These are phyloP conservation scores for Toxoplasma gondii DNA, from an alignment of 169 alveolate species.

Conservation along the genomic window DNA sequence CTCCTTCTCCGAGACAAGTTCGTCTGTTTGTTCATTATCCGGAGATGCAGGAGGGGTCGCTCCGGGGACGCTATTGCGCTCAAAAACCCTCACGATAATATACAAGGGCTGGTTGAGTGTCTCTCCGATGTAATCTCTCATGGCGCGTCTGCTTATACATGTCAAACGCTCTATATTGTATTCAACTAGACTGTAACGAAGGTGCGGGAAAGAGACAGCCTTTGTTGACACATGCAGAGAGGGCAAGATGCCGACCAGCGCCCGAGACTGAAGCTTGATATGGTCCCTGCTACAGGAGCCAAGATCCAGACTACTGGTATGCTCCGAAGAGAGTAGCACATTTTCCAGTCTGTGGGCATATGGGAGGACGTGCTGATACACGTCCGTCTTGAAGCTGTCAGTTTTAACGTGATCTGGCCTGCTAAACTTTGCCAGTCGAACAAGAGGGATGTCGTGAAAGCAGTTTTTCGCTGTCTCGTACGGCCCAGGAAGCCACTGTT, in stretches of 20 bases:
- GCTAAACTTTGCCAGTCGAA: conserved; percentile 28
- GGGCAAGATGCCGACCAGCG: background rate
- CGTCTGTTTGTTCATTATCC: background rate
- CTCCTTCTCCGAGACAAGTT: background rate
- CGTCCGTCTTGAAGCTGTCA: background rate
- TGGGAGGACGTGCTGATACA: conserved; percentile 20
- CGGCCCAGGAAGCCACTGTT: conserved; percentile 45
- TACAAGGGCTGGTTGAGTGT: background rate
- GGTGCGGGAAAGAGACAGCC: background rate
- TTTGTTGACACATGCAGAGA: conserved; percentile 33
- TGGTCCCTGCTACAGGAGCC: background rate
- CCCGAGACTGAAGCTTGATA: conserved; percentile 39
- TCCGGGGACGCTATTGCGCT: background rate
- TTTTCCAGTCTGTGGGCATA: conserved; percentile 29
- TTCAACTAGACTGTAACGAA: conserved; percentile 12
- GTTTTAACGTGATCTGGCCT: conserved; percentile 3
- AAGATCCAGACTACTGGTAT: background rate
- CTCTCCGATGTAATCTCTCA: conserved; percentile 22
- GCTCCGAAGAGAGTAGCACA: background rate
- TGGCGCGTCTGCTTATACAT: background rate
- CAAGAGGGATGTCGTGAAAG: conserved; percentile 7
- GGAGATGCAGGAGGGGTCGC: conserved; percentile 42
- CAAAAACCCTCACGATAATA: background rate
- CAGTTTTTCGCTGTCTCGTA: conserved; percentile 15
- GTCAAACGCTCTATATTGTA: background rate